Evolutionary conservation across 805 yeast genomes (phyloP).

Genomic region (Sugiyamaella smithiae): DNA sequence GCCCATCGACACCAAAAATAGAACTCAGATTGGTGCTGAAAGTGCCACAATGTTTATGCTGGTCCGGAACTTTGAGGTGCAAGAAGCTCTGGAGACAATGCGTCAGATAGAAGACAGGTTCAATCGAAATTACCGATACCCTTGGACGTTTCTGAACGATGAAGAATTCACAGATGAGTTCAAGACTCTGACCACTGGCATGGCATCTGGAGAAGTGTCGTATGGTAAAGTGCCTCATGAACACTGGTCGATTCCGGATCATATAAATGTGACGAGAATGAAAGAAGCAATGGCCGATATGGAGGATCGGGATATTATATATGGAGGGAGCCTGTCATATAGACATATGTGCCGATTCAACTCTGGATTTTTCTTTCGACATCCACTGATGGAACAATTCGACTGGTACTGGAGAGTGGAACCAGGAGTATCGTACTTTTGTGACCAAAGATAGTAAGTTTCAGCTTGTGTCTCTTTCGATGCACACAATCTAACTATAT

Average conservation of each 20-base stretch:
- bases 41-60: slow-evolving; percentile 88
- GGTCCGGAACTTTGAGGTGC: slow-evolving; percentile 75
- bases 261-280: slow-evolving; percentile 60
- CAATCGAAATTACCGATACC: slow-evolving; percentile 75
- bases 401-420: slow-evolving; percentile 95
- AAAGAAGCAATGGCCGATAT: slow-evolving; percentile 46
- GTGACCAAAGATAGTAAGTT: slow-evolving; percentile 51
- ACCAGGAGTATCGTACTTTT: slow-evolving; percentile 83
- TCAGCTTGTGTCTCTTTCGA: no score
- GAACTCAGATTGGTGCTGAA: slow-evolving; percentile 50
- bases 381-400: slow-evolving; percentile 64
- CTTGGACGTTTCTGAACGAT: slow-evolving; percentile 94
- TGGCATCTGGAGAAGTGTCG: slow-evolving; percentile 72
- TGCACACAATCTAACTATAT: no score
- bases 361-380: slow-evolving; percentile 85
- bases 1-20: slow-evolving; percentile 22
- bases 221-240: slow-evolving; percentile 80
- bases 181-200: slow-evolving; percentile 58
- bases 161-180: slow-evolving; percentile 81
- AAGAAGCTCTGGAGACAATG: slow-evolving; percentile 72
- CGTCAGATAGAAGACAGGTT: slow-evolving; percentile 89
- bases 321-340: slow-evolving; percentile 64
- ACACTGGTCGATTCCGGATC: slow-evolving; percentile 76
- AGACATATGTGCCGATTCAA: slow-evolving; percentile 96
- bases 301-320: slow-evolving; percentile 49